Evolutionary conservation across 371 early-diverging fungal genomes (phyloP).

Genomic region (Mucor saturninus): DNA sequence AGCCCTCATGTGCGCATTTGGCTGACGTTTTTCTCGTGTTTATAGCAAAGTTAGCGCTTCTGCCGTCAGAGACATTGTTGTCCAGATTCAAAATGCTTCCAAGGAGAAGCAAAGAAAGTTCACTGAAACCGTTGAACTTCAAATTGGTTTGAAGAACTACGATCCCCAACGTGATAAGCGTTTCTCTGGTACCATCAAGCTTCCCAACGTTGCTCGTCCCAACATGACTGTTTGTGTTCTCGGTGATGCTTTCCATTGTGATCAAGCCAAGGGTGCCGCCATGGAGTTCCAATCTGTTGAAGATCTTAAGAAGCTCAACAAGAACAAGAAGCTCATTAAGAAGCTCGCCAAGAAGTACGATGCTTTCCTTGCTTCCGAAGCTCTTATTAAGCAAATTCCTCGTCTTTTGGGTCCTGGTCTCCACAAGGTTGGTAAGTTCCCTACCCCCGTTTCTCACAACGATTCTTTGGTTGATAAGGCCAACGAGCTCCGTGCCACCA

Average conservation of each 20-base stretch:
- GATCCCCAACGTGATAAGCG: constrained; percentile 72
- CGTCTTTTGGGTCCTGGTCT: constrained; percentile 98
- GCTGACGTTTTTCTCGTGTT: neutral
- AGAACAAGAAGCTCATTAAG: constrained; percentile 99
- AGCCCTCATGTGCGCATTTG: neutral
- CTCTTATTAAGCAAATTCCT: constrained; percentile 98
- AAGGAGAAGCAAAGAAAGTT: constrained; percentile 92
- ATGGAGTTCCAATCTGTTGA: constrained; percentile 96
- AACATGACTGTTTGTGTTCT: constrained; percentile 93
- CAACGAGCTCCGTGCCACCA: constrained; percentile 95
- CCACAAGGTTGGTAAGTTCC: constrained; percentile 97
- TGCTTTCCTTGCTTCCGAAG: constrained; percentile 98
- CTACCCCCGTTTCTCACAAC: constrained; percentile 94
- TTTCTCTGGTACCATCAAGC: constrained; percentile 40
- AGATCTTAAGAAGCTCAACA: constrained; percentile 98
- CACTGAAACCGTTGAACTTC: constrained; percentile 95
- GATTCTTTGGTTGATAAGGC: constrained; percentile 92
- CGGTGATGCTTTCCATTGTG: constrained; percentile 96
- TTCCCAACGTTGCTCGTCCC: constrained; percentile 82
- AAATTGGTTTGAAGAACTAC: constrained; percentile 98
- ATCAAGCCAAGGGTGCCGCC: constrained; percentile 90
- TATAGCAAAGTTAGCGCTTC: constrained; percentile 84
- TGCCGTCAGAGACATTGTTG: constrained; percentile 85
- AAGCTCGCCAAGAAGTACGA: constrained; percentile 95
- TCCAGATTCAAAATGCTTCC: constrained; percentile 70